A percentile compares a stretch with the other conserved stretches of the same genome.
phyloP scores from a whole-genome alignment of 2,329 filamentous ascomycete species.

The Epichloe glyceriae region DNA sequence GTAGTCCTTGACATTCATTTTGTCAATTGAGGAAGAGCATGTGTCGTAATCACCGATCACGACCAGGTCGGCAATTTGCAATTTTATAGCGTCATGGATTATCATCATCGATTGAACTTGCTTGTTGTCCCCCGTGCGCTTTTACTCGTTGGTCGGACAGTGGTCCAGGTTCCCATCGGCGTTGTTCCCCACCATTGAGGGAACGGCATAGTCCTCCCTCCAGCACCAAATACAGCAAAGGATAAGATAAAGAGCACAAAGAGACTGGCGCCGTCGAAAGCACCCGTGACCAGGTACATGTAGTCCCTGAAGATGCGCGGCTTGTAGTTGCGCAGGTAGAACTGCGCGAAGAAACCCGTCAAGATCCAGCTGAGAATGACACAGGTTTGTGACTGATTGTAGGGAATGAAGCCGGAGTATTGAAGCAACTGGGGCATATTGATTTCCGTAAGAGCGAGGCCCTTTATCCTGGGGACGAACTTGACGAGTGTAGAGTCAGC shows the following conservation, averaged over 20 bases:
- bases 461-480: conserved; percentile 1
- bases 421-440: conserved; percentile 4
- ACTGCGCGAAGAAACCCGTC: conserved; percentile 35
- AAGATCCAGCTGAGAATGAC: conserved; percentile 34
- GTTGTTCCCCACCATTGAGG: conserved; percentile 43
- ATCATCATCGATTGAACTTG: too few species aligned
- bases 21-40: too few species aligned
- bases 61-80: too few species aligned
- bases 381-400: conserved; percentile 35
- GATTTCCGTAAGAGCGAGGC: background rate
- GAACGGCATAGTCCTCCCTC: conserved; percentile 29
- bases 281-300: conserved; percentile 38
- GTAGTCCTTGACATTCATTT: too few species aligned
- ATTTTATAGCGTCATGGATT: too few species aligned
- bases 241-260: conserved; percentile 22
- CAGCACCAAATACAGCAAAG: conserved; percentile 42
- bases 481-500: background rate
- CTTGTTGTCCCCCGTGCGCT: too few species aligned
- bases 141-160: conserved; percentile 26
- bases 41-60: too few species aligned
- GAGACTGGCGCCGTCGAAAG: conserved; percentile 37
- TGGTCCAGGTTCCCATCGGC: conserved; percentile 32
- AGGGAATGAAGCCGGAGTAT: conserved; percentile 5
- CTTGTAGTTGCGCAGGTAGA: conserved; percentile 37
- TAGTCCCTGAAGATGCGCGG: conserved; percentile 41